These are phyloP conservation scores for Chaetoscypha palmicola DNA, from an alignment of 2,329 filamentous ascomycete species.

Conservation along the genomic window DNA sequence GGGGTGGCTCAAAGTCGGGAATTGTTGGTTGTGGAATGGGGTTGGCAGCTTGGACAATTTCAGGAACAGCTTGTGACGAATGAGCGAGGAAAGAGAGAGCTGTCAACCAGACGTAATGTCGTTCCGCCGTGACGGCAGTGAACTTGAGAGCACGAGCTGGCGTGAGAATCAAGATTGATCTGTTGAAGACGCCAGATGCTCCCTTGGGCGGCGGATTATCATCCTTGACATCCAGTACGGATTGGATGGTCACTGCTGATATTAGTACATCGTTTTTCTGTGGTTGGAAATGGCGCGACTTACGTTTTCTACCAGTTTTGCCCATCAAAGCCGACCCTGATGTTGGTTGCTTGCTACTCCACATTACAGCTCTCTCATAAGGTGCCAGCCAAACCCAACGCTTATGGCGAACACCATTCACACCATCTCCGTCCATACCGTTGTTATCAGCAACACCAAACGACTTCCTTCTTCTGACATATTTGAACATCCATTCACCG, in stretches of 20 bases:
- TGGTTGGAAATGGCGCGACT: constrained; percentile 37
- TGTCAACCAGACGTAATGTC: constrained; percentile 92
- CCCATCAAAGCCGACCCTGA: constrained; percentile 83
- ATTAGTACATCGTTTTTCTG: constrained; percentile 26
- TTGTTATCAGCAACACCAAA: constrained; percentile 71
- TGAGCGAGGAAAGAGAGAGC: constrained; percentile 92
- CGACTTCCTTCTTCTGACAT: constrained; percentile 79
- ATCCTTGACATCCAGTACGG: constrained; percentile 93
- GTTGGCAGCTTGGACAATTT: constrained; percentile 54
- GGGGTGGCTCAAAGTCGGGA: constrained; percentile 40
- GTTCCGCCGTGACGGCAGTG: constrained; percentile 72
- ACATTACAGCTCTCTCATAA: constrained; percentile 92
- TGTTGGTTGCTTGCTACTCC: constrained; percentile 95
- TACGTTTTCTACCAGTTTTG: constrained; percentile 90
- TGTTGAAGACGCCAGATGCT: constrained; percentile 62
- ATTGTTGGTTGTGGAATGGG: constrained; percentile 43
- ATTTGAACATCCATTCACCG: constrained; percentile 95
- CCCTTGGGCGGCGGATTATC: constrained; percentile 79
- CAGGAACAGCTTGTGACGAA: constrained; percentile 72
- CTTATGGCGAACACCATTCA: constrained; percentile 70
- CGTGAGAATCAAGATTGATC: constrained; percentile 91
- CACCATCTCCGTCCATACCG: constrained; percentile 61
- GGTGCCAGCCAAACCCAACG: constrained; percentile 98
- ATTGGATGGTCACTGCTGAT: constrained; percentile 77
- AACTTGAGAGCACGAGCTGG: constrained; percentile 93